Conservation (phyloP, 1,139 yeast genomes). For the Geotrichum australiense region DNA sequence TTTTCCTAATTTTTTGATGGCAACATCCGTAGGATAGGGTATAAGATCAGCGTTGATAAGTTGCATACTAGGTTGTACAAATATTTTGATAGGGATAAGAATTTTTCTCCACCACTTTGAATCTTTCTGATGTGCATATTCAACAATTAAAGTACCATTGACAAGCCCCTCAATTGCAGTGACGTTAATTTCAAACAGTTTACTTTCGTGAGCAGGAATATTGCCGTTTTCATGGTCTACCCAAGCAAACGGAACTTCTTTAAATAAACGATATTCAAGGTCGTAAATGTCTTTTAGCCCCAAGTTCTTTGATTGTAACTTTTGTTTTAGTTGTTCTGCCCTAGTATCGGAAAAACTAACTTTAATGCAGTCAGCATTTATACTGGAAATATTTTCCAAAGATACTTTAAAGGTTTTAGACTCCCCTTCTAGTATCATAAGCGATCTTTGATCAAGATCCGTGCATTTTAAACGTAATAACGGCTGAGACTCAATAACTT, state of each 20-base stretch:
- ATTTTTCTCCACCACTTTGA: slow-evolving; percentile 45
- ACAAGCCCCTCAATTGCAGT: slow-evolving; percentile 67
- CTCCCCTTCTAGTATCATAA: slow-evolving; percentile 80
- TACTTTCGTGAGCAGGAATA: too few species aligned
- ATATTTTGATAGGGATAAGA: slow-evolving; percentile 54
- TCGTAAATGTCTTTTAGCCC: slow-evolving; percentile 1
- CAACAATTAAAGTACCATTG: slow-evolving; percentile 56
- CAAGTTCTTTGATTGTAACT: slow-evolving; percentile 1
- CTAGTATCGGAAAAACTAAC: slow-evolving; percentile 45
- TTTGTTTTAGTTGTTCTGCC: background rate
- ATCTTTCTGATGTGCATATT: slow-evolving; percentile 44
- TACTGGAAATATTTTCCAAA: slow-evolving; percentile 43
- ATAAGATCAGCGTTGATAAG: background rate
- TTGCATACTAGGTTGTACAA: slow-evolving; percentile 37
- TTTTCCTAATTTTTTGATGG: background rate
- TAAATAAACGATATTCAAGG: background rate
- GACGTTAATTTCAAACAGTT: slow-evolving; percentile 40
- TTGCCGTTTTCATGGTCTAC: background rate
- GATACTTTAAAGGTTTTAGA: slow-evolving; percentile 43
- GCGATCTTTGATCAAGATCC: slow-evolving; percentile 57
- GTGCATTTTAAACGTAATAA: slow-evolving; percentile 37
- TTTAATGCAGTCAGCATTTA: slow-evolving; percentile 39
- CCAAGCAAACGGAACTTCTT: background rate
- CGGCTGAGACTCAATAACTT: slow-evolving; percentile 14
- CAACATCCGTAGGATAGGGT: background rate